Evolutionary conservation across 176 grass and related monocot genomes (phyloP), one percentile per base, ranked within the genome.

Genomic region (Aechmea fasciata): DNA sequence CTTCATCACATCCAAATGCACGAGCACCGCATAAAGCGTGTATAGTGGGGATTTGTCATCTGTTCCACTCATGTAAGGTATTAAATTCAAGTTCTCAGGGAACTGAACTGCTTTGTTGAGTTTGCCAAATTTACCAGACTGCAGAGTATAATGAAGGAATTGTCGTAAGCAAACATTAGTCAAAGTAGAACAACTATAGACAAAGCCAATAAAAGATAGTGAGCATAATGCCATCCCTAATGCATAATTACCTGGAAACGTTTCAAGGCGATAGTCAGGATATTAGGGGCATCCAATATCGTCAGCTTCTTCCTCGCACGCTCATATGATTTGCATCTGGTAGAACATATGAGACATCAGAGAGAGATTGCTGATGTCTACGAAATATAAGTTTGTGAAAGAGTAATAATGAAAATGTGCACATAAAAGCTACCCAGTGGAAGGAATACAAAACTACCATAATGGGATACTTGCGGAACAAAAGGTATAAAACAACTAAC

Each of bases 71-170:
- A 77, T 69, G 13, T 77, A 77, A 77, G 74, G 74, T 59, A 52
- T 65, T 69, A 77, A 68, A 77, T 77, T 24, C n/a, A 77, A 52
- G 15, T 62, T 48, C 33, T 77, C 75, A 13, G 75, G 65, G 53
- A 77, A 77, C 17, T 41, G 52, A 61, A 77, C 41, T 61, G 75
- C 75, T 69, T 77, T 77, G 25, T 77, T 77, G 65, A 77, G 65
- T 41, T 77, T 77, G 66, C 75, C 75, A 77, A 69, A 77, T 69
- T 77, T 77, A 13, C 75, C 75, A 50, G 65, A 77, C 75, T 77
- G 52, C 66, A 61, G 19, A 28, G 14, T 20, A 69, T 50, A 67
- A 26, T 17, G 52, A 12, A 61, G 41, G 11, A 69, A 19, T 23
- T 61, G 74, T 49, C 17, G 69, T 41, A 61, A 52, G 2, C 19